Conservation (phyloP, 2,329 filamentous ascomycete genomes). For the Arthrobotrys iridis region DNA sequence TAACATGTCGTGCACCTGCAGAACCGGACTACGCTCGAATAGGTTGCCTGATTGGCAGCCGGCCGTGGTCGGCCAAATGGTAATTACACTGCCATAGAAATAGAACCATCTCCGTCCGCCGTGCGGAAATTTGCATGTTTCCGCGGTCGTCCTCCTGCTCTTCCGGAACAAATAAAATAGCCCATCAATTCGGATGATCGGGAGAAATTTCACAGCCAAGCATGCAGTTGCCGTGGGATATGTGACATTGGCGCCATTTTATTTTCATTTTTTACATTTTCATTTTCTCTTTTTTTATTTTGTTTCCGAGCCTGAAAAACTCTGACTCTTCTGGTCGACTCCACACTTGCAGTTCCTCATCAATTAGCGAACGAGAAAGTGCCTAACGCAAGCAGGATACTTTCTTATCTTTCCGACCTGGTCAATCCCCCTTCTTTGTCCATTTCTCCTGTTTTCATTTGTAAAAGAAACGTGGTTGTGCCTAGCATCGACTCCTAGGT, state of each 20-base stretch:
- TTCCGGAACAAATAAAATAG: slow-evolving; percentile 47
- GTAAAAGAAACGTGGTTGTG: slow-evolving; percentile 37
- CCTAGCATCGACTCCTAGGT: slow-evolving; percentile 12
- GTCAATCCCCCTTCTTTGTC: slow-evolving; percentile 4
- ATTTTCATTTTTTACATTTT: too few species aligned
- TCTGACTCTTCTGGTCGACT: slow-evolving; percentile 2
- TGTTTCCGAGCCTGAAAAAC: background rate
- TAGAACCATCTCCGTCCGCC: slow-evolving; percentile 28
- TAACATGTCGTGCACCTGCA: slow-evolving; percentile 22
- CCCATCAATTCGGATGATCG: slow-evolving; percentile 45
- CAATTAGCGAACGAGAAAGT: slow-evolving; percentile 32
- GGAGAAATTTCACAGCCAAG: slow-evolving; percentile 36
- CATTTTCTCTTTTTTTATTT: too few species aligned
- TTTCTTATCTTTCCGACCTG: slow-evolving; percentile 48
- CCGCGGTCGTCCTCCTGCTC: slow-evolving; percentile 32
- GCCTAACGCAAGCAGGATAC: slow-evolving; percentile 22
- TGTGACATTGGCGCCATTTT: slow-evolving; percentile 43
- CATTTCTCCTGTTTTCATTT: slow-evolving; percentile 37
- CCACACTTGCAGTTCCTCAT: slow-evolving; percentile 8
- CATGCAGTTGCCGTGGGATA: slow-evolving; percentile 16
- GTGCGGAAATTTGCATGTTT: slow-evolving; percentile 49
- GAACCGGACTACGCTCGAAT: slow-evolving; percentile 6
- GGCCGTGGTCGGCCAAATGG: slow-evolving; percentile 45
- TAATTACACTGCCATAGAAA: slow-evolving; percentile 5
- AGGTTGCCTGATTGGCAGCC: slow-evolving; percentile 14